Evolutionary conservation across 1,284 basidiomycete species (phyloP).

Genomic region (Tausonia pullulans): DNA sequence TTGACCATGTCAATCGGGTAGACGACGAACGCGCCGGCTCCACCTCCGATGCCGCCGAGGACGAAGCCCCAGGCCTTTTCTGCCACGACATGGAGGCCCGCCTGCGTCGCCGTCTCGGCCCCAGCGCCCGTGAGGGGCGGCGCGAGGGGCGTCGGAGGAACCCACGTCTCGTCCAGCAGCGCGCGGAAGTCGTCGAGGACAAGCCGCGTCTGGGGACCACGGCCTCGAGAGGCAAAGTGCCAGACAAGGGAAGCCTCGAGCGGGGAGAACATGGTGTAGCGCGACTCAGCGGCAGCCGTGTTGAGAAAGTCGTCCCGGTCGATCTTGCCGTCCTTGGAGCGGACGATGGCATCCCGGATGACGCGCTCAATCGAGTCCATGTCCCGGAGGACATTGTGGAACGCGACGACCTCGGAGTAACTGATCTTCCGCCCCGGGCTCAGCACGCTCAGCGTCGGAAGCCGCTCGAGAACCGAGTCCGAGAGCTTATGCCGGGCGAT

Average conservation of each 20-base stretch:
- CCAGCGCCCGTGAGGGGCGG: neutral
- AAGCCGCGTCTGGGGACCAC: constrained; percentile 49
- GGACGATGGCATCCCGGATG: constrained; percentile 51
- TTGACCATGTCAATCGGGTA: constrained; percentile 43
- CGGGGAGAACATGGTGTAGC: constrained; percentile 74
- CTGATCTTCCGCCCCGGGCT: constrained; percentile 78
- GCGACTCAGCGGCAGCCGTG: constrained; percentile 30
- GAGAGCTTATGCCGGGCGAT: constrained; percentile 90
- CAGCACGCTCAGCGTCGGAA: constrained; percentile 78
- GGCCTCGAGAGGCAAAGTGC: constrained; percentile 81
- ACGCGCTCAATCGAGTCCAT: constrained; percentile 87
- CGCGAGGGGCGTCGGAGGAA: constrained; percentile 16
- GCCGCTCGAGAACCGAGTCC: constrained; percentile 72
- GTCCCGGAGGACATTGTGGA: constrained; percentile 86
- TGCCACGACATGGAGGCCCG: neutral
- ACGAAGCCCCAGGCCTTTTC: constrained; percentile 60
- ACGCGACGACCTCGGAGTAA: constrained; percentile 88
- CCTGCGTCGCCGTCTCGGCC: neutral
- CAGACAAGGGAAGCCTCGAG: constrained; percentile 92
- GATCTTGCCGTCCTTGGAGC: constrained; percentile 83
- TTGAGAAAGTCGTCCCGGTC: constrained; percentile 39
- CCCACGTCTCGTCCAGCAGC: constrained; percentile 51
- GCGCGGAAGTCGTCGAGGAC: constrained; percentile 78
- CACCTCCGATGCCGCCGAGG: constrained; percentile 81
- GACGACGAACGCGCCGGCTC: constrained; percentile 60